These are phyloP conservation scores for Micractinium conductrix DNA, from an alignment of 139 green algal genomes.

Conservation along the genomic window DNA sequence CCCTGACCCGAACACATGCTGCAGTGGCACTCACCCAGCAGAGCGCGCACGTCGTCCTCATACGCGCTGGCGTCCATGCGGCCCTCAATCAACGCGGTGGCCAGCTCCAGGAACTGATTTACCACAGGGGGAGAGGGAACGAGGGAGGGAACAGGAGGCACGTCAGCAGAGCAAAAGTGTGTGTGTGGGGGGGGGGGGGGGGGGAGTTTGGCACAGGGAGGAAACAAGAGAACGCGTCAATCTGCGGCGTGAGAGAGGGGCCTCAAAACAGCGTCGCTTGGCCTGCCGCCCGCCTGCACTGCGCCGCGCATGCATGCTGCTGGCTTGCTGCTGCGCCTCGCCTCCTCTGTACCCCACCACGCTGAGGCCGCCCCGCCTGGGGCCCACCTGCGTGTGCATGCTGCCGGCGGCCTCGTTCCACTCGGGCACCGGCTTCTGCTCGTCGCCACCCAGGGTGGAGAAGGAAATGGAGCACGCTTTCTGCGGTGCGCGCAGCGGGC, in stretches of 20 bases:
- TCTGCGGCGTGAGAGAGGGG: too few species aligned
- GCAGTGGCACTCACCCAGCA: slow-evolving; percentile 68
- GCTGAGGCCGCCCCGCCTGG: too few species aligned
- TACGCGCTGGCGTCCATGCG: slow-evolving; percentile 68
- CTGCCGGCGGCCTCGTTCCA: slow-evolving; percentile 13
- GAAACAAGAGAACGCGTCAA: too few species aligned
- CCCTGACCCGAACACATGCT: too few species aligned
- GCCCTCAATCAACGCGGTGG: slow-evolving; percentile 67
- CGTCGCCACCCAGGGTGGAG: slow-evolving; percentile 2
- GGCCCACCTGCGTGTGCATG: slow-evolving; percentile 17
- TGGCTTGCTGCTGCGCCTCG: too few species aligned
- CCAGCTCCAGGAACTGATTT: slow-evolving; percentile 66
- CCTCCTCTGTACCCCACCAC: too few species aligned
- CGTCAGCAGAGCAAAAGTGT: not conserved
- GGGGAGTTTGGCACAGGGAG: too few species aligned
- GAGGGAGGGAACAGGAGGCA: not conserved
- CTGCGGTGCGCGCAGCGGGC: not conserved
- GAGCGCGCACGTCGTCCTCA: slow-evolving; percentile 76
- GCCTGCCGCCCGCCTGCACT: too few species aligned
- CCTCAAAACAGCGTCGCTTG: too few species aligned
- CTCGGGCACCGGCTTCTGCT: not conserved
- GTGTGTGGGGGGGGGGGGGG: too few species aligned
- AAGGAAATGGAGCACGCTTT: slow-evolving; percentile 34
- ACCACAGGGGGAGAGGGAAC: slow-evolving; percentile 1
- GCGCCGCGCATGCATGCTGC: too few species aligned